These are phyloP conservation scores for Botrytis porri DNA, from an alignment of 2,329 filamentous ascomycete genomes.

Conservation along the genomic window DNA sequence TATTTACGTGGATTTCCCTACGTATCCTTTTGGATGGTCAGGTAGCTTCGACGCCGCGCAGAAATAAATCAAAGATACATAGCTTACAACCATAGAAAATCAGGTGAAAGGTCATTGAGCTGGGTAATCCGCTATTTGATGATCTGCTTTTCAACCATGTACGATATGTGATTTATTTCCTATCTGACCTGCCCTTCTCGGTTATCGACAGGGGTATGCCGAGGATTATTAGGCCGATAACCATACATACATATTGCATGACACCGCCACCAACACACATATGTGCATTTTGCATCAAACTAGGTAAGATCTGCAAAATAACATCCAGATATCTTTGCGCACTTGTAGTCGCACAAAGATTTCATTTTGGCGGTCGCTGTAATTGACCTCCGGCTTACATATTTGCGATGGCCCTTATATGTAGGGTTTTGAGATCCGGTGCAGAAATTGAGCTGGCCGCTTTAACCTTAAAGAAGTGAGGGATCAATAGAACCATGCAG, in stretches of 20 bases:
- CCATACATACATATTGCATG: neutral
- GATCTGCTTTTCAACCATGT: neutral
- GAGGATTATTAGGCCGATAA: neutral
- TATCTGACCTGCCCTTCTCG: neutral
- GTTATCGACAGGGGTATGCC: neutral
- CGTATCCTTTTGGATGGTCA: neutral
- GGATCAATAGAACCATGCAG: neutral
- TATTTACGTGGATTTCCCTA: neutral
- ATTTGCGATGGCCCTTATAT: too few relatives aligned
- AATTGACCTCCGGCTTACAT: neutral
- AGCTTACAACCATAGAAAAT: neutral
- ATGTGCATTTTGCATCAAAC: neutral
- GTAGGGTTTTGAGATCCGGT: neutral
- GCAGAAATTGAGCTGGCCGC: neutral
- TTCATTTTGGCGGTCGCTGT: too few relatives aligned
- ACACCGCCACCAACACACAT: constrained; percentile 1
- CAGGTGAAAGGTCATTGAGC: neutral
- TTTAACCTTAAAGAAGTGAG: neutral
- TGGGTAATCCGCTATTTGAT: neutral
- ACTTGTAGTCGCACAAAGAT: neutral
- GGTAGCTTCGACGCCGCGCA: neutral
- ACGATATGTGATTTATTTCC: neutral
- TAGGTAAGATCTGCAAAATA: neutral
- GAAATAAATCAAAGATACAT: neutral
- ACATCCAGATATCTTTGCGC: neutral